Evolutionary conservation across 176 grass and related monocot genomes (phyloP), one percentile per base, ranked within the genome.

Genomic region (Cenchrus purpureus): DNA sequence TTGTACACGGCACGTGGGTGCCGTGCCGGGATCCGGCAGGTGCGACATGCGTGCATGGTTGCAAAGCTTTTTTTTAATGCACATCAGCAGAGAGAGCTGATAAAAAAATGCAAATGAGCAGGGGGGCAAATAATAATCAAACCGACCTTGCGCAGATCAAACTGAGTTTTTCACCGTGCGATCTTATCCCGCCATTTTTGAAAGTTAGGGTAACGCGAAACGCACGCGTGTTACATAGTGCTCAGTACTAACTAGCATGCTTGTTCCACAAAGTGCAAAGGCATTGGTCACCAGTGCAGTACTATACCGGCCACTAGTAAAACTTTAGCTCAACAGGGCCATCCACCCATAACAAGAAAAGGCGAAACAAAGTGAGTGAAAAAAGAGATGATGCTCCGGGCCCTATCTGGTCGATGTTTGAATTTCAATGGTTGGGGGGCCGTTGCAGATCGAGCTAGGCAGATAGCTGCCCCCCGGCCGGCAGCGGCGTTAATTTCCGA

Each of bases 401-500:
- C 69, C 44, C 44, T 52, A 0, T 42, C 12, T 63, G n/a, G 25
- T 25, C 25, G 44, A 2, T 78, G 12, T 58, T 78, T 73, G 66
- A 82, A 73, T 78, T 14, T 20, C 9, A 65, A 64, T 63, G 65
- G 72, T 20, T 82, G 65, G 84, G 88, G 79, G 37, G 34, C 34
- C 34, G 34, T 34, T 34, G 34, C 34, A 34, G 34, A 34, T 34
- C 34, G 34, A 34, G 1, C 34, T 3, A 1, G 34, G 34, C 34
- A 17, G 6, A 42, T 66, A 50, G 68, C 20, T 62, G 52, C 73
- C 16, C 8, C 73, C 57, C 19, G 73, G 66, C 79, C 10, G 73
- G 66, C 79, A 83, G 58, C 19, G 28, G 61, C 50, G 74, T 90
- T 79, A 90, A 83, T 79, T 74, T 53, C 42, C 29, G 79, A 86